Evolutionary conservation across 306 rosid species (phyloP), one percentile per base, ranked within the genome.

Genomic region (Acacia melanoxylon): DNA sequence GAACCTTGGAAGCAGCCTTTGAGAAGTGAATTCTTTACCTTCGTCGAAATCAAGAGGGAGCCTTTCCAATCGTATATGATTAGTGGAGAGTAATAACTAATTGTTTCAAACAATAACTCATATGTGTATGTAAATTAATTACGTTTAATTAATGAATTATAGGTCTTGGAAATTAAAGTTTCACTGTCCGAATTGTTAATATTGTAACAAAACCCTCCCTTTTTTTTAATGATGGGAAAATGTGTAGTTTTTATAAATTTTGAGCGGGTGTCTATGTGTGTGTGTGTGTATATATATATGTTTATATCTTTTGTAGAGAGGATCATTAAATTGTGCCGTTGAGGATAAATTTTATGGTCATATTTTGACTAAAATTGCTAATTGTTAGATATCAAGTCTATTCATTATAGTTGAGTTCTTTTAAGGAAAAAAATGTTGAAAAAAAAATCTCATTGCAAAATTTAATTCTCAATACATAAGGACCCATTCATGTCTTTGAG

Each of bases 1-100:
- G 99, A 96, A 76, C 99, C 99, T 52, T 96, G 99, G 99, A 93
- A 93, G 81, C 99, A 93, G 85, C 94, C 94, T 63, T 62, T 91
- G 89, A 87, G 76, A 83, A 82, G 87, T 54, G 90, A 92, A 22
- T 91, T 76, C 81, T 92, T 97, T 0, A 93, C 98, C 2, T 86
- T 87, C 15, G 91, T 96, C n/a, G 99, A 96, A 58, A 96, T 96
- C 78, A 93, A 89, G 87, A 92, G 90, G 87, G 97, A 91, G 86
- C 97, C 98, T 66, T 89, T 80, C 82, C 97, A 92, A 48, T 93
- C 98, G 42, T 71, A 78, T 35, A 85, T 96, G 92, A 89, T 96
- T 19, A 81, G 54, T 81, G 98, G 99, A 74, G 89, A 91, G 75
- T 83, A 81, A 52, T 83, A 80, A 52, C 24, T 7, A 8, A 56